A percentile compares a stretch with the other conserved stretches of the same genome.
These are phyloP conservation scores for Paecilomyces niveus DNA, from an alignment of 2,329 filamentous ascomycete species.

Conservation along the genomic window DNA sequence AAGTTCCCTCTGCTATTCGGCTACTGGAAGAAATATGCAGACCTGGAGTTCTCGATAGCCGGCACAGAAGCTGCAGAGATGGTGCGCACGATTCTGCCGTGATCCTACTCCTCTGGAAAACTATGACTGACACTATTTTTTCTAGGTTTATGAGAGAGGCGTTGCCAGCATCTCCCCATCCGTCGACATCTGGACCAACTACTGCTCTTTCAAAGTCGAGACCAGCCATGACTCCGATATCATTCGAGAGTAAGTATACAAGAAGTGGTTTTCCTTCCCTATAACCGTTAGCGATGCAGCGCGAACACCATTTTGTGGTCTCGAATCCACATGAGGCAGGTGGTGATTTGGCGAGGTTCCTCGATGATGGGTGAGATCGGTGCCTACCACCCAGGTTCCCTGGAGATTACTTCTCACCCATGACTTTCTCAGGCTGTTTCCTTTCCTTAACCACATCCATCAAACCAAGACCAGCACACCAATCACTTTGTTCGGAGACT, in stretches of 20 bases:
- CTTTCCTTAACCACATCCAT: slow-evolving; percentile 29
- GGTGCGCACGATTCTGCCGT: slow-evolving; percentile 46
- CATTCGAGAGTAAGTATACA: slow-evolving; percentile 97
- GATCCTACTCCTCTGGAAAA: neutral
- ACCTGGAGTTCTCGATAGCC: slow-evolving; percentile 92
- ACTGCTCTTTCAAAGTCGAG: slow-evolving; percentile 96
- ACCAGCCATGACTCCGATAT: slow-evolving; percentile 90
- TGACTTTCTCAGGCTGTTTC: slow-evolving; percentile 45
- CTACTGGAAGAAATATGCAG: slow-evolving; percentile 99
- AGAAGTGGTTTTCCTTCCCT: slow-evolving; percentile 60
- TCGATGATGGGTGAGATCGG: slow-evolving; percentile 58
- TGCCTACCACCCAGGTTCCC: slow-evolving; percentile 43
- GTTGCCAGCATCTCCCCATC: slow-evolving; percentile 89
- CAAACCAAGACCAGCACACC: slow-evolving; percentile 21
- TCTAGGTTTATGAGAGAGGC: slow-evolving; percentile 86
- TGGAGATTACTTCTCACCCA: slow-evolving; percentile 46
- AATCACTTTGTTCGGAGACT: slow-evolving; percentile 24
- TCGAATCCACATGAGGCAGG: slow-evolving; percentile 26
- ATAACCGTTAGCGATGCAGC: slow-evolving; percentile 38
- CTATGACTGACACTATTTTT: neutral
- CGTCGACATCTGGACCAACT: slow-evolving; percentile 94
- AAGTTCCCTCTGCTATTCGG: slow-evolving; percentile 95
- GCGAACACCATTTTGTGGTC: slow-evolving; percentile 28
- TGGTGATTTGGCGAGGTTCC: slow-evolving; percentile 31
- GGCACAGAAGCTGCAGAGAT: slow-evolving; percentile 96